Conservation (phyloP, 768 basidiomycete species). For the Leucogyrophana mollusca region DNA sequence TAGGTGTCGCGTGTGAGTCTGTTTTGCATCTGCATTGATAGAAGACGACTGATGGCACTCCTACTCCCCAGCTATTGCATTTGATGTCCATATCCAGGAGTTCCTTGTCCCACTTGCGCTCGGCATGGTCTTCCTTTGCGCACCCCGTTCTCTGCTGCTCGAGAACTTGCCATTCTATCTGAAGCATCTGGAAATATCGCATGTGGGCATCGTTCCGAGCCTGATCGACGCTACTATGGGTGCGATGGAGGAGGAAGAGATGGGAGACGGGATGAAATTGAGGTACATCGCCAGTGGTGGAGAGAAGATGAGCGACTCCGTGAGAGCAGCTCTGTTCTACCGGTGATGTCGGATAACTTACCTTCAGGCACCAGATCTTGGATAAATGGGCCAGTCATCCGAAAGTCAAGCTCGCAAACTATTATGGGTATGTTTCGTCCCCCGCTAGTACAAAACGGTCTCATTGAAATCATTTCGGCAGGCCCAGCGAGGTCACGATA, state of each 20-base stretch:
- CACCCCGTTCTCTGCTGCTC: slow-evolving; percentile 35
- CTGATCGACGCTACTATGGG: slow-evolving; percentile 49
- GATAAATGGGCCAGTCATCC: slow-evolving; percentile 49
- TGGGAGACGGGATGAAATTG: slow-evolving; percentile 30
- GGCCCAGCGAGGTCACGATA: slow-evolving; percentile 52
- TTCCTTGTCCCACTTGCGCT: slow-evolving; percentile 39
- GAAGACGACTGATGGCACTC: slow-evolving; percentile 2
- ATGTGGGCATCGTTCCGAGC: slow-evolving; percentile 52
- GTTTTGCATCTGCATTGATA: not conserved
- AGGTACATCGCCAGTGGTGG: slow-evolving; percentile 49
- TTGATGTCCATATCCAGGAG: slow-evolving; percentile 51
- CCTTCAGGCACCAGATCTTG: slow-evolving; percentile 25
- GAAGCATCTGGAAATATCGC: slow-evolving; percentile 41
- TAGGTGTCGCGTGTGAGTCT: slow-evolving; percentile 45
- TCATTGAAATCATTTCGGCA: slow-evolving; percentile 6
- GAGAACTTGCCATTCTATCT: slow-evolving; percentile 43
- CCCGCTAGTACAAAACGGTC: not conserved
- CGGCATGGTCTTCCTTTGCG: slow-evolving; percentile 45
- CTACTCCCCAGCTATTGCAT: slow-evolving; percentile 42
- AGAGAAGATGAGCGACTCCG: slow-evolving; percentile 52
- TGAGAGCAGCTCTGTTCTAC: slow-evolving; percentile 19
- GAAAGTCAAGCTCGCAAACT: slow-evolving; percentile 44
- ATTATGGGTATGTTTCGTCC: slow-evolving; percentile 45
- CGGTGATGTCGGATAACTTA: not conserved
- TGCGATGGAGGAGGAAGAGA: slow-evolving; percentile 25